Base-by-base conservation (phyloP, 169 alveolate genomes). In the Haemoproteus tartakovskyi region DNA sequence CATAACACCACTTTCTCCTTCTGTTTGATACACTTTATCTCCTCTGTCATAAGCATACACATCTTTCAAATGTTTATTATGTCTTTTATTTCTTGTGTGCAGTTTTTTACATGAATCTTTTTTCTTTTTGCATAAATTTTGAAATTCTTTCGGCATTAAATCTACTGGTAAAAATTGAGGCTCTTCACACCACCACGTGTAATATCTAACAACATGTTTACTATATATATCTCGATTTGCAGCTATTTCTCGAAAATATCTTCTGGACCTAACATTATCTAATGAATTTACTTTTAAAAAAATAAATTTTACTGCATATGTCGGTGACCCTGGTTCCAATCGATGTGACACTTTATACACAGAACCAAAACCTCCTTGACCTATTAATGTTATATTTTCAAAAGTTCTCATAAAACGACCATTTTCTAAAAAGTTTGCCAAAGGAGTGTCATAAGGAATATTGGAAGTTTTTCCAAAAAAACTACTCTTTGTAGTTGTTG, bases 131-230 rank as follows among this genome's bases (percentile, higher is more conserved):
- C 87, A 93, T 52, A 79, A 88, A 79, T 64, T 84, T 50, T 62
- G 89, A 43, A 79, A 61, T 80, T 81, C 94, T 59, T 60, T 86
- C 46, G 89, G 85, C 87, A 79, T 79, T 48, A 67, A 62, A 52
- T 80, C 86, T 60, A 88, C 78, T 3, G 95, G 96, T 11, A 93
- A 64, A 43, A 89, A 92, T 67, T 90, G 95, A 9, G 95, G 96
- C 74, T 93, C 95, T 59, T 93, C 96, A 52, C 95, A 93, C 96
- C 96, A 93, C 96, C 96, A 93, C n/a, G 95, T 93, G 64, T 88
- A 93, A 79, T 91, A 93, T 12, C 96, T 80, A 22, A 91, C 96
- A 38, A 93, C 96, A 62, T 93, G 92, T 70, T 93, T 93, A 80
- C 95, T 91, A 63, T 85, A 86, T 3, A 92, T 90, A 24, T 91